Evolutionary conservation across 2,329 filamentous ascomycete genomes (phyloP), one percentile per base, ranked within the genome.

Genomic region (Dactylella cylindrospora): DNA sequence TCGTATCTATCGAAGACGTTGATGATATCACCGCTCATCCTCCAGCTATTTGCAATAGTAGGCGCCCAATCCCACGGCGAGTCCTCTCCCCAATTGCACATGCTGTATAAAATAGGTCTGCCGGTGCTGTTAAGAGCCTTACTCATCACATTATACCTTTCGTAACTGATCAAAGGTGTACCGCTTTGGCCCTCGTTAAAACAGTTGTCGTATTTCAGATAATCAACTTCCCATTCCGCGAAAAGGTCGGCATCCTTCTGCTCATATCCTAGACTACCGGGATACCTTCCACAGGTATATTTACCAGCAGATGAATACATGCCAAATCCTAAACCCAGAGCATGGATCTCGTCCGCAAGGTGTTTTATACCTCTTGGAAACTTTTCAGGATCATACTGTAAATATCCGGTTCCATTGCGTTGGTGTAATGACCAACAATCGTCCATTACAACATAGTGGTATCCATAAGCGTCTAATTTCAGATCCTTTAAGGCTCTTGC

Each of bases 321-420:
- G 0, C 83, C 83, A 9, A 84, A 72, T 68, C 84, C 84, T 35
- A 85, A 68, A 2, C 80, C 80, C 62, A 82, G 67, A 1, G 67
- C 71, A 61, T 85, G 82, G 17, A 84, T 75, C 54, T 78, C 68
- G 19, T 78, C 71, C 1, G 80, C 80, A 1, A 79, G 70, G 0
- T 77, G 75, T 9, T 74, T 74, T 59, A 85, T 82, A 0, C 83
- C 83, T 12, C 75, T 72, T 0, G 83, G 82, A 55, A 84, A 85
- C 53, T 77, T 79, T 1, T 64, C 67, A 0, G 71, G 70, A 65
- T 82, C 76, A 0, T 77, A 74, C 5, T 77, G 69, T 3, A 81
- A 73, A 35, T 76, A 72, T 1, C 72, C 66, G 0, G 74, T 79
- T 5, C 49, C 70, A 15, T 68, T 69, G 5, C 67, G 69, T 13